Base-by-base conservation (phyloP, 108 stramenopile genomes). In the Cyclostephanos tholiformis region DNA sequence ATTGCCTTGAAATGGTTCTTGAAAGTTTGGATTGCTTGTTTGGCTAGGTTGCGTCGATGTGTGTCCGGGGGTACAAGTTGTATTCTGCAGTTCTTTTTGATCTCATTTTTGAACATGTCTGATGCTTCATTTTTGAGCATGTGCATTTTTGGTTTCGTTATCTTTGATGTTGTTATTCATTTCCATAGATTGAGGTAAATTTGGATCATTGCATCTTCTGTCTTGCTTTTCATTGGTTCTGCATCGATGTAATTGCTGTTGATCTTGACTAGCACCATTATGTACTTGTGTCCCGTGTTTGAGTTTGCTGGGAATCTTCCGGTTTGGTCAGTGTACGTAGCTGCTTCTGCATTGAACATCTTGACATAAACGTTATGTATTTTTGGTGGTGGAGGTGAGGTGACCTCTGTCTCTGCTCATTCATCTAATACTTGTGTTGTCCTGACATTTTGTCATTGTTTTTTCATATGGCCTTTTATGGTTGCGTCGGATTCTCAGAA, bases 101-200 rank as follows among this genome's bases (percentile, higher is more conserved):
- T 51, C 20, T 51, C 50, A 20, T 17, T 10, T 9, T 51, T 51
- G 8, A 51, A 51, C 2, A 10, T 10, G 4, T 17, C 6, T n/a
- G 60, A 62, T 62, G 60, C 60, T 51, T 51, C 50, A 51, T 51
- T 51, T 8, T 51, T 9, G 8, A 51, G 4, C 4, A 51, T 51
- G 20, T 62, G 35, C 60, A 39, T 22, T 23, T 39, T 4, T 39
- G 35, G 38, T 39, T 39, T 39, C 38, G n/a, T 62, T 10, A 17
- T 62, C 10, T 39, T 23, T 4, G 4, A 8, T 62, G 4, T 39
- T n/a, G 60, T 39, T 4, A 23, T 62, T 8, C 35, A 9, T 8
- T n/a, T 22, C 35, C 38, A 39, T 9, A 36, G 10, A 22, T 17
- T 20, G 17, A 20, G 50, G 20, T 9, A 51, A 4, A 4, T 20